These are phyloP conservation scores for Cordyceps cateniannulata DNA, from an alignment of 2,329 filamentous ascomycete genomes.

Conservation along the genomic window DNA sequence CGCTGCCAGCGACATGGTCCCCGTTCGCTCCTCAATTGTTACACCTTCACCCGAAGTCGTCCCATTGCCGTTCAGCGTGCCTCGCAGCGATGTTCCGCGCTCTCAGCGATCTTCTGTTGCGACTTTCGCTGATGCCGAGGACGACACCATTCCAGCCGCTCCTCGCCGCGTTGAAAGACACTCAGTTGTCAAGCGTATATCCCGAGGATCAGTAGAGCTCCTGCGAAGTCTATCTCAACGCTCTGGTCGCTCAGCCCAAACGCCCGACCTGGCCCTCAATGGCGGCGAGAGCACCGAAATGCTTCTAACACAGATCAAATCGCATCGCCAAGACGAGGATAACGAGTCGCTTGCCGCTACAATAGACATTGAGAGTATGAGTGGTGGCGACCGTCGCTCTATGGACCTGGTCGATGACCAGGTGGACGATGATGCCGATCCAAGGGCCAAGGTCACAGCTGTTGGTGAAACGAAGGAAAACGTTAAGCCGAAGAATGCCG, in stretches of 20 bases:
- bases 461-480: background rate
- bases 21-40: constrained; percentile 17
- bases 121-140: constrained; percentile 59
- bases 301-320: constrained; percentile 28
- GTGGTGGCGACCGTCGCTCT: constrained; percentile 31
- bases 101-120: constrained; percentile 60
- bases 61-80: constrained; percentile 60
- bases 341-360: constrained; percentile 51
- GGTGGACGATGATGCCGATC: background rate
- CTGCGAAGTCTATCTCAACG: constrained; percentile 31
- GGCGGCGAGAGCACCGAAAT: constrained; percentile 40
- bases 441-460: background rate
- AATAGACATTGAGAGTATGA: constrained; percentile 45
- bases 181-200: constrained; percentile 43
- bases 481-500: background rate
- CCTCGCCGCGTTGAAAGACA: constrained; percentile 24
- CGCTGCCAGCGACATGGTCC: constrained; percentile 14
- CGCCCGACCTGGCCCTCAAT: constrained; percentile 14
- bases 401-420: background rate
- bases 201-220: constrained; percentile 35
- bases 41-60: constrained; percentile 45
- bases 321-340: constrained; percentile 32
- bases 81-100: constrained; percentile 34
- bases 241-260: constrained; percentile 9
- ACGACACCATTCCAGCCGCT: constrained; percentile 20